Conservation (phyloP, 176 grass and related monocot species). For the Oryza meridionalis region DNA sequence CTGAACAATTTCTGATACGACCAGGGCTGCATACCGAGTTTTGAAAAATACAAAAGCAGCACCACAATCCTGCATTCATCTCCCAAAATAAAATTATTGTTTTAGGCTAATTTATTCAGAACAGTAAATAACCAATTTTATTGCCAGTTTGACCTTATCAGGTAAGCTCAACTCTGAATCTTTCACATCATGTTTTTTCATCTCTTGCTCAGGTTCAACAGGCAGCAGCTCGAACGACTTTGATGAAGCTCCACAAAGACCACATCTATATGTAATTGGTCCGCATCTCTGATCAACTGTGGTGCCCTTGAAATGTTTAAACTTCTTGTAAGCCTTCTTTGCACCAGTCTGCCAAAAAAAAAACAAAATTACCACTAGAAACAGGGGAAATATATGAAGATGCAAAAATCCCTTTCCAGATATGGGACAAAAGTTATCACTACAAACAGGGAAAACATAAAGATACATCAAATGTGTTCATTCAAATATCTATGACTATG, state of each 20-base stretch:
- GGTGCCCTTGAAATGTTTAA: slow-evolving; percentile 55
- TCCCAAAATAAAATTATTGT: slow-evolving; percentile 36
- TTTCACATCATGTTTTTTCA: slow-evolving; percentile 45
- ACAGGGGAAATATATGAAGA: slow-evolving; percentile 6
- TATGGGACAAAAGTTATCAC: background rate
- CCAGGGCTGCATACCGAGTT: slow-evolving; percentile 81
- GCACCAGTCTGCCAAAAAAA: slow-evolving; percentile 79
- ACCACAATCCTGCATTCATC: slow-evolving; percentile 68
- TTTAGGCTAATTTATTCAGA: slow-evolving; percentile 16
- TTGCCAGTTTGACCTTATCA: slow-evolving; percentile 59
- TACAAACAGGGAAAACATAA: background rate
- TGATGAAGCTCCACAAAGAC: slow-evolving; percentile 77
- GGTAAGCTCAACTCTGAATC: slow-evolving; percentile 35
- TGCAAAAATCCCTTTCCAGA: background rate
- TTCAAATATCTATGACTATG: background rate
- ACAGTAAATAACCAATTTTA: slow-evolving; percentile 17
- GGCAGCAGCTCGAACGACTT: slow-evolving; percentile 69
- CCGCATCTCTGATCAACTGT: slow-evolving; percentile 53
- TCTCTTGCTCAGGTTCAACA: slow-evolving; percentile 49
- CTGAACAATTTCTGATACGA: slow-evolving; percentile 80
- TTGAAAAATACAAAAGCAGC: slow-evolving; percentile 95
- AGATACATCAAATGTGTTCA: no score
- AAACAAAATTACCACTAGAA: slow-evolving; percentile 33
- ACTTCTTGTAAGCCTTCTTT: slow-evolving; percentile 77
- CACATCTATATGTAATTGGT: slow-evolving; percentile 55